Evolutionary conservation across 1,284 basidiomycete species (phyloP).

Genomic region (Flammula alnicola): DNA sequence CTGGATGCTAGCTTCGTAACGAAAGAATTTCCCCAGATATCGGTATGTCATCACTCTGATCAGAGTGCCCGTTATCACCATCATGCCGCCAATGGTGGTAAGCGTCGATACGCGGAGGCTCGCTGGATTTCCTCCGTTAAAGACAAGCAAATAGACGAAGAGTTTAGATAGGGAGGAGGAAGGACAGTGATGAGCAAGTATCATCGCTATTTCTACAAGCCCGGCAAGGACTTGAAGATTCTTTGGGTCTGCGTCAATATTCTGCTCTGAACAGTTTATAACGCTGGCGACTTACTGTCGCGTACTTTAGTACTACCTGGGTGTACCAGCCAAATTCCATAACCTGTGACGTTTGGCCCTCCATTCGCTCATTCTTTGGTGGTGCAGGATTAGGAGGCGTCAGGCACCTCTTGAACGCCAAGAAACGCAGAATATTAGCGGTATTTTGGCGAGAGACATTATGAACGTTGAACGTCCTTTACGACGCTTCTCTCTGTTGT

Average conservation of each 20-base stretch:
- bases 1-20: constrained; percentile 30
- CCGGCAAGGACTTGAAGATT: constrained; percentile 9
- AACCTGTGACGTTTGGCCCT: constrained; percentile 9
- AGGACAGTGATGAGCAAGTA: constrained; percentile 8
- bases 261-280: no score
- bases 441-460: constrained; percentile 20
- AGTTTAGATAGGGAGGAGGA: background rate
- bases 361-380: constrained; percentile 13
- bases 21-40: constrained; percentile 30
- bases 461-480: background rate
- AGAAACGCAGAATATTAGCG: constrained; percentile 7
- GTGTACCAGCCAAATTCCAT: constrained; percentile 17
- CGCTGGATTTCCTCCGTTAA: constrained; percentile 5
- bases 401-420: constrained; percentile 14
- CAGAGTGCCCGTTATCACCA: constrained; percentile 15
- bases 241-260: no score
- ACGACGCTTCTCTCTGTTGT: no score
- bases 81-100: constrained; percentile 8
- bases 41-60: constrained; percentile 22
- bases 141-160: constrained; percentile 2
- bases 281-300: constrained; percentile 16
- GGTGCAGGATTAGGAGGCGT: constrained; percentile 18
- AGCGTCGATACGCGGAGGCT: background rate
- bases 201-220: constrained; percentile 5
- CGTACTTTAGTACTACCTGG: constrained; percentile 8